A percentile compares a stretch with the other conserved stretches of the same genome.
Conservation (phyloP, 345 rosid genomes). For the Gossypium thurberi region DNA sequence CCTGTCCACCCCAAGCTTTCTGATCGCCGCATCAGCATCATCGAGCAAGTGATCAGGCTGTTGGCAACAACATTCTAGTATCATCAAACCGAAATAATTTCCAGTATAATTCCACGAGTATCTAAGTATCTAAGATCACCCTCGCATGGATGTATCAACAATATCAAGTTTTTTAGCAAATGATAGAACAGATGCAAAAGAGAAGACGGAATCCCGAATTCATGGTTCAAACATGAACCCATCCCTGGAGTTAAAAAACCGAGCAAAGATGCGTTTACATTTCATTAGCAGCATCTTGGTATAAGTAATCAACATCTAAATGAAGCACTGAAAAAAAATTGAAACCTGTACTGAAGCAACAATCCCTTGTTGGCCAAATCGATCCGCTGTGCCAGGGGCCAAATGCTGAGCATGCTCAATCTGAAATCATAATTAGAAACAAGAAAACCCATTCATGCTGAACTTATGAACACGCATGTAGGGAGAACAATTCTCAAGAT, state of each 20-base stretch:
- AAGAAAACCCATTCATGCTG: neutral
- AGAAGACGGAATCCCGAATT: neutral
- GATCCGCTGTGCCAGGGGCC: conserved; percentile 47
- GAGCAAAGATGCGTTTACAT: neutral
- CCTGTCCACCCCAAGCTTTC: conserved; percentile 76
- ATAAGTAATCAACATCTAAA: neutral
- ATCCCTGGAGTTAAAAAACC: neutral
- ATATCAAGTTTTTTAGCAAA: neutral
- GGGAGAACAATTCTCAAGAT: conserved; percentile 11
- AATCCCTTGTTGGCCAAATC: conserved; percentile 63
- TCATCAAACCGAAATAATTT: neutral
- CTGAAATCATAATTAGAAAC: conserved; percentile 25
- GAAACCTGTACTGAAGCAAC: conserved; percentile 84
- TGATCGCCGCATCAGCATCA: conserved; percentile 67
- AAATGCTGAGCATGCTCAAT: conserved; percentile 94
- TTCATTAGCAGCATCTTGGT: neutral
- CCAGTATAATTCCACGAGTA: neutral
- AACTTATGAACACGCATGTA: neutral
- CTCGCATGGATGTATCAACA: neutral
- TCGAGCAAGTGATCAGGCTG: conserved; percentile 91
- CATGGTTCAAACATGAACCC: neutral
- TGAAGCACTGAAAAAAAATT: conserved; percentile 1
- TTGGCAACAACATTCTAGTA: conserved; percentile 6
- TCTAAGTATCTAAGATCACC: neutral
- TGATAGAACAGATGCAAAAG: neutral